A percentile compares a stretch with the other conserved stretches of the same genome.
These are phyloP conservation scores for Aspergillus hortae DNA, from an alignment of 2,329 filamentous ascomycete genomes.

Conservation along the genomic window DNA sequence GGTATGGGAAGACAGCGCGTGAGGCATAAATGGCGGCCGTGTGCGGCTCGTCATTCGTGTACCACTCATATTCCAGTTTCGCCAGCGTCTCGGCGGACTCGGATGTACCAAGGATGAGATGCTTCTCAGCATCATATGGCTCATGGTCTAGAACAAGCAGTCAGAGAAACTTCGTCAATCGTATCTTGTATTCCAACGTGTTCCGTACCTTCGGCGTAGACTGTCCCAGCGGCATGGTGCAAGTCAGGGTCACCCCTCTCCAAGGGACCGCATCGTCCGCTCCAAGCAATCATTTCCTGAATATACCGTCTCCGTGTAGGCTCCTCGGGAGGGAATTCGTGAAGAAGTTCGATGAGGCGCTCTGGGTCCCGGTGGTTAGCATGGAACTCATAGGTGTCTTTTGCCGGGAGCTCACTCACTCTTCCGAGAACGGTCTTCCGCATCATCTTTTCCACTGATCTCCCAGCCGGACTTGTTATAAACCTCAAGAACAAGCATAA, in stretches of 20 bases:
- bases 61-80: constrained; percentile 89
- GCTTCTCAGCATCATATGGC: constrained; percentile 86
- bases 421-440: constrained; percentile 62
- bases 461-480: constrained; percentile 82
- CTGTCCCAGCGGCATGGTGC: constrained; percentile 82
- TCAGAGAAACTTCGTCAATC: constrained; percentile 2
- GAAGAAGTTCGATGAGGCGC: constrained; percentile 70
- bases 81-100: constrained; percentile 79
- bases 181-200: neutral
- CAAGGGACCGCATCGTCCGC: constrained; percentile 76
- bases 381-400: no score
- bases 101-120: constrained; percentile 82
- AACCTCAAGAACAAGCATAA: constrained; percentile 83
- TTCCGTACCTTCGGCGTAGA: constrained; percentile 72
- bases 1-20: constrained; percentile 83
- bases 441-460: constrained; percentile 46
- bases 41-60: constrained; percentile 81
- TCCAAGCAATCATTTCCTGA: constrained; percentile 83
- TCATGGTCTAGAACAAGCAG: constrained; percentile 64
- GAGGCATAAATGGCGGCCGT: constrained; percentile 82
- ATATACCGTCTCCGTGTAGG: constrained; percentile 92
- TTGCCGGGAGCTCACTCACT: constrained; percentile 21
- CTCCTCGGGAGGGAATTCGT: constrained; percentile 77
- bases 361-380: constrained; percentile 27
- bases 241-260: constrained; percentile 91